Evolutionary conservation across 2,329 filamentous ascomycete species (phyloP), one percentile per base, ranked within the genome.

Genomic region (Trichoderma lentiforme): DNA sequence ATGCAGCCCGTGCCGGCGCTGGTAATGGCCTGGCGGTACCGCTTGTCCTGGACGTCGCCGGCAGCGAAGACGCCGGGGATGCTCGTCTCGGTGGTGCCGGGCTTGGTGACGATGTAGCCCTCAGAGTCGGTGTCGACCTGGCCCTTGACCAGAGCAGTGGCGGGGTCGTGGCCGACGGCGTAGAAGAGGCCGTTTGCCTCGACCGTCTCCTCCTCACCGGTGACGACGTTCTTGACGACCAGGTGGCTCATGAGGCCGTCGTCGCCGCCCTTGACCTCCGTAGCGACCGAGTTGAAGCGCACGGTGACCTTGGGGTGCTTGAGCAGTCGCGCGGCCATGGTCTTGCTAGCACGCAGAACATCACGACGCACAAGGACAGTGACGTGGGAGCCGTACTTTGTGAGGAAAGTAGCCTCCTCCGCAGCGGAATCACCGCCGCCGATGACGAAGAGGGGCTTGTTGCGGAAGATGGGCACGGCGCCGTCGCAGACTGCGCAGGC

Each of bases 401-500:
- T 97, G 77, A 99, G 85, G 86, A 98, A 99, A 77, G 97, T 92
- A 71, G 95, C 94, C 88, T 99, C 96, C 84, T 99, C 97, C 32
- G 97, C 96, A 21, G 96, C 96, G 18, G 93, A 97, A 84, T 99
- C 96, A 78, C 96, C 96, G 74, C 96, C 97, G 74, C 96, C 96
- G 75, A 99, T 98, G 64, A 99, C 96, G 53, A 95, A 93, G 70
- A 99, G 87, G 9, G 93, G 95, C 88, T 97, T 97, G 83, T 98
- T 94, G 77, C 95, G 90, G 91, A 97, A 99, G 82, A 99, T 98
- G 73, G 96, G 96, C 61, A 98, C 92, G 64, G 95, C 96, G 75
- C 96, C 96, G 80, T 99, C 96, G 84, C 96, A 99, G 63, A 99
- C 96, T 39, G 96, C 96, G 83, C 96, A 99, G 64, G 96, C 96